Percentiles rank a stretch among this genome's conserved stretches.
Evolutionary conservation across 331 rosid genomes (phyloP).

Genomic region (Malus hybrid): DNA sequence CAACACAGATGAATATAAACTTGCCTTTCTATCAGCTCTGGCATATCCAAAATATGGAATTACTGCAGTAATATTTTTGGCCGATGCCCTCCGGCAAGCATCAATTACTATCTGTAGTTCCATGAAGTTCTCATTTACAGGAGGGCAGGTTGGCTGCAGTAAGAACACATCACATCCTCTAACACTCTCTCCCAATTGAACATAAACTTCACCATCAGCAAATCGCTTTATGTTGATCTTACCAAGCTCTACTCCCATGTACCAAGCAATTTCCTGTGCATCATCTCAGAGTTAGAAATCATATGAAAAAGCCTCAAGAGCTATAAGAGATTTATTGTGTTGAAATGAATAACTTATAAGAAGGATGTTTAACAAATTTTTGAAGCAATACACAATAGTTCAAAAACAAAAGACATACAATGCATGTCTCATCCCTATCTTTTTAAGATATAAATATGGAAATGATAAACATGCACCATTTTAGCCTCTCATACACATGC

Average conservation of each 20-base stretch:
- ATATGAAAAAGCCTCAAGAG: neutral
- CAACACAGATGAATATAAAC: neutral
- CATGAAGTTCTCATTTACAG: constrained; percentile 96
- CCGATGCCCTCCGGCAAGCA: constrained; percentile 96
- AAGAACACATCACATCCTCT: constrained; percentile 88
- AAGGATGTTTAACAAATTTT: neutral
- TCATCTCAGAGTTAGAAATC: constrained; percentile 18
- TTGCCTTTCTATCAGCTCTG: constrained; percentile 96
- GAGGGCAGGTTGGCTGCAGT: constrained; percentile 87
- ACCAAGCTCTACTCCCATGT: constrained; percentile 89
- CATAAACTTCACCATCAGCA: constrained; percentile 94
- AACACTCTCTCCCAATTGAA: constrained; percentile 95
- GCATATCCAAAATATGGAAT: constrained; percentile 99
- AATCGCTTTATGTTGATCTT: constrained; percentile 73
- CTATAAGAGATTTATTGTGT: neutral
- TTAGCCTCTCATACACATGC: no score
- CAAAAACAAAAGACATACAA: neutral
- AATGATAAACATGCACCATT: no score
- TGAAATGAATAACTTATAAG: neutral
- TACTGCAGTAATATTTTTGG: constrained; percentile 83
- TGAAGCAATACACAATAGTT: neutral
- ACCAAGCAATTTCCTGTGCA: constrained; percentile 74
- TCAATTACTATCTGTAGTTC: constrained; percentile 86
- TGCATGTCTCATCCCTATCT: neutral
- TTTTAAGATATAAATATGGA: neutral